These are phyloP conservation scores for Clonostachys solani DNA, from an alignment of 2,329 filamentous ascomycete genomes.

Conservation along the genomic window DNA sequence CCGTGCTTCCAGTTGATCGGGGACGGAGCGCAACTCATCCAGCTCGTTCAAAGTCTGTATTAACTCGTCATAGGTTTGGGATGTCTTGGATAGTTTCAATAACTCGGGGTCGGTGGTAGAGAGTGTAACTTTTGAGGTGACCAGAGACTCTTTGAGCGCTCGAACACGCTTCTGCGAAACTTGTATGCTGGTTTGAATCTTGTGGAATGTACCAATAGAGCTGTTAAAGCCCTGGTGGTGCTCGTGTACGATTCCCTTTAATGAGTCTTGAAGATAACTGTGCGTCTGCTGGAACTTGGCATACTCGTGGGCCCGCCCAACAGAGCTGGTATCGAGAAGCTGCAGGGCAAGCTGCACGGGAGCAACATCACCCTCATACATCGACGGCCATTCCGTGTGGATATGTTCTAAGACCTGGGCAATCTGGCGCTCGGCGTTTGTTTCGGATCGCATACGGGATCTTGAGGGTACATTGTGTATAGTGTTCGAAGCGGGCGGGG, in stretches of 20 bases:
- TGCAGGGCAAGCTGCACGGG: conserved; percentile 94
- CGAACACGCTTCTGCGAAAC: conserved; percentile 83
- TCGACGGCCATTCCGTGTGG: conserved; percentile 84
- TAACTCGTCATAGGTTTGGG: conserved; percentile 86
- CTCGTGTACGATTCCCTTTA: conserved; percentile 96
- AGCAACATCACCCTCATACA: conserved; percentile 84
- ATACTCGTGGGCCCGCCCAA: conserved; percentile 87
- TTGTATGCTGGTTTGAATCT: conserved; percentile 92
- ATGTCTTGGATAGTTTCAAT: conserved; percentile 81
- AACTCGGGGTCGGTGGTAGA: conserved; percentile 86
- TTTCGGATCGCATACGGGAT: conserved; percentile 27
- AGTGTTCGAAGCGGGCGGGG: conserved; percentile 11
- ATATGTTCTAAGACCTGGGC: conserved; percentile 74
- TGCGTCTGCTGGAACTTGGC: conserved; percentile 80
- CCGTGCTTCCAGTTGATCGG: conserved; percentile 86
- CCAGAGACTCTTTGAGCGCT: conserved; percentile 76
- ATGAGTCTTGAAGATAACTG: conserved; percentile 81
- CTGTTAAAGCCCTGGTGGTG: conserved; percentile 99
- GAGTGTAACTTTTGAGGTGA: conserved; percentile 74
- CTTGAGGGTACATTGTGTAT: conserved; percentile 21
- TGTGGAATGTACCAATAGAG: conserved; percentile 97
- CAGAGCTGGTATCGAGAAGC: conserved; percentile 87
- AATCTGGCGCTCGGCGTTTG: conserved; percentile 53
- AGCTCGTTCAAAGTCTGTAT: conserved; percentile 78
- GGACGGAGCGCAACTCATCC: conserved; percentile 83